phyloP scores from a whole-genome alignment of 2,329 filamentous ascomycete genomes.

The Fusarium dimerum region DNA sequence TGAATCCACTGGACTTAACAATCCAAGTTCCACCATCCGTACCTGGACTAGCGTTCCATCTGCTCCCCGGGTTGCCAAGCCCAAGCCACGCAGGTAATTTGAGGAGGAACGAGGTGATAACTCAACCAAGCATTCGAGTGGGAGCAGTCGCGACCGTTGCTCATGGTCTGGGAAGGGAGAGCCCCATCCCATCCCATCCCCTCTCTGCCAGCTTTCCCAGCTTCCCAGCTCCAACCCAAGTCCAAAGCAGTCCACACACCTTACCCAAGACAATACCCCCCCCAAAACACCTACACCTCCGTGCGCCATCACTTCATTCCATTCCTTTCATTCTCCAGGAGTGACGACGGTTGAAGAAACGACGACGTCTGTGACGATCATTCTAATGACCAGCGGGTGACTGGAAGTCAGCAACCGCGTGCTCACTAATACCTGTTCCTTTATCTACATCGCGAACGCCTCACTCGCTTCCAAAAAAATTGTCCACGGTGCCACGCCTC shows the following conservation, averaged over 20 bases:
- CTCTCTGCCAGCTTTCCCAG: conserved; percentile 10
- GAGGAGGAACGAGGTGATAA: conserved; percentile 12
- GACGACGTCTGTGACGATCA: neutral
- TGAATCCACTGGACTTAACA: neutral
- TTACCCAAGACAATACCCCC: too few relatives aligned
- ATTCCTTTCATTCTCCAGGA: conserved; percentile 10
- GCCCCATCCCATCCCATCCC: conserved; percentile 14
- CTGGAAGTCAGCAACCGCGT: neutral
- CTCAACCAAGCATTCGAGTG: conserved; percentile 14
- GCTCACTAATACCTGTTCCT: conserved; percentile 1
- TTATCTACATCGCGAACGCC: too few relatives aligned
- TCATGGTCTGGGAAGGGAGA: neutral
- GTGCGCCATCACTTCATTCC: conserved; percentile 14
- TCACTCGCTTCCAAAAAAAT: too few relatives aligned
- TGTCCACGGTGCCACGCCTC: too few relatives aligned
- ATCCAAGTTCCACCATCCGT: conserved; percentile 15
- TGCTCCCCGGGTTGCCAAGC: conserved; percentile 16
- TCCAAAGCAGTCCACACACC: too few relatives aligned
- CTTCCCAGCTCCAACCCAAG: too few relatives aligned
- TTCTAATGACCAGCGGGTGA: neutral
- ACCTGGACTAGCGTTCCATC: conserved; percentile 15
- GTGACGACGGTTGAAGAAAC: conserved; percentile 1
- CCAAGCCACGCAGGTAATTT: conserved; percentile 24
- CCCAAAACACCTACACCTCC: conserved; percentile 3
- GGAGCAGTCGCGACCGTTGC: neutral